phyloP scores from a whole-genome alignment of 1,139 yeast species.

The Meyerozyma smithsonii region DNA sequence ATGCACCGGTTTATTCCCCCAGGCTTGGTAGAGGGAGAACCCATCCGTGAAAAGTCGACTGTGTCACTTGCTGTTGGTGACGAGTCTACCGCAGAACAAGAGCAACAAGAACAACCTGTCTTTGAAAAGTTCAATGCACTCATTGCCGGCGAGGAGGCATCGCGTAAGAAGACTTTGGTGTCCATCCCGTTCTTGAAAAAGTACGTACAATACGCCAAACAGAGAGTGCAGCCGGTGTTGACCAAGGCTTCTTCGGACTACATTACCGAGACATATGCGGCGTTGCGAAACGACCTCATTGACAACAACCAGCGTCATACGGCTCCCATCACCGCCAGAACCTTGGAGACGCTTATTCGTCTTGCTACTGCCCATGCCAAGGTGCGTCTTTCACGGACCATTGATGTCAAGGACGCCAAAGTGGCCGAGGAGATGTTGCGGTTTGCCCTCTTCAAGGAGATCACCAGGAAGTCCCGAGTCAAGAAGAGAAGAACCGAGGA shows the following conservation, averaged over 20 bases:
- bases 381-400: constrained; percentile 72
- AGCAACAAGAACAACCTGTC: constrained; percentile 52
- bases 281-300: constrained; percentile 75
- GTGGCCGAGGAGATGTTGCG: constrained; percentile 84
- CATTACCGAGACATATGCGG: constrained; percentile 76
- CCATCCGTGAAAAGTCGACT: constrained; percentile 72
- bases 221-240: constrained; percentile 76
- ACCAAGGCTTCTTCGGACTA: constrained; percentile 76
- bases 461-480: constrained; percentile 33
- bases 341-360: constrained; percentile 93
- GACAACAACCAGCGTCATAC: constrained; percentile 74
- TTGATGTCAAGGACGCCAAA: constrained; percentile 74
- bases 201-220: constrained; percentile 91
- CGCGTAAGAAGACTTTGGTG: constrained; percentile 46
- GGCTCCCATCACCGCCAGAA: constrained; percentile 97
- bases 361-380: constrained; percentile 96
- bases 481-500: constrained; percentile 29
- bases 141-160: constrained; percentile 64
- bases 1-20: constrained; percentile 90
- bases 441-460: constrained; percentile 82
- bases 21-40: constrained; percentile 91
- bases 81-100: constrained; percentile 45
- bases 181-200: constrained; percentile 85
- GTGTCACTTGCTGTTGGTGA: constrained; percentile 80
- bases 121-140: constrained; percentile 81